Conservation (phyloP, 225 moss, liverwort and hornwort species). For the Thuidium tamariscinum region DNA sequence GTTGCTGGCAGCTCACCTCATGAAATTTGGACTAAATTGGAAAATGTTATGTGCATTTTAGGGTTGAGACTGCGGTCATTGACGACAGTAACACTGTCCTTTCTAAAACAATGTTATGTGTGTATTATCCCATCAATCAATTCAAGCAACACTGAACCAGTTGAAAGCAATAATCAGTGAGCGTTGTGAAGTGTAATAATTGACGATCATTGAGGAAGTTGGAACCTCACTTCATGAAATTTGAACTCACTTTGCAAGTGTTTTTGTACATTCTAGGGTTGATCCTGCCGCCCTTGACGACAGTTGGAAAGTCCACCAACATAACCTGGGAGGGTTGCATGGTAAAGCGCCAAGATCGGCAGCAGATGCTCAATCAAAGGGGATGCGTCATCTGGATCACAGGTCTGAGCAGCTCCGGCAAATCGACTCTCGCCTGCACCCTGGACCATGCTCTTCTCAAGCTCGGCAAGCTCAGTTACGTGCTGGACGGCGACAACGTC, state of each 20-base stretch:
- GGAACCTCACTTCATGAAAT: too few species aligned
- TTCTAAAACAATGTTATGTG: background rate
- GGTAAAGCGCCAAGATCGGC: conserved; percentile 37
- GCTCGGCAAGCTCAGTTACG: conserved; percentile 46
- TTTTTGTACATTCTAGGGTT: conserved; percentile 3
- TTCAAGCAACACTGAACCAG: too few species aligned
- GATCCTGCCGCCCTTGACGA: conserved; percentile 24
- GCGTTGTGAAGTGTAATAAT: background rate
- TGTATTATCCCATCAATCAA: background rate
- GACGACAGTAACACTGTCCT: background rate
- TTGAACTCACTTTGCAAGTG: background rate
- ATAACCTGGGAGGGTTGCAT: conserved; percentile 48
- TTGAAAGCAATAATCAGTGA: background rate
- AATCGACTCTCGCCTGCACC: conserved; percentile 55
- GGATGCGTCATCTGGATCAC: conserved; percentile 72
- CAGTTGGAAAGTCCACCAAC: conserved; percentile 50
- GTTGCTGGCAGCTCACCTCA: background rate
- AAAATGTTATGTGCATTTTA: background rate
- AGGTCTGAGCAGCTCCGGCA: conserved; percentile 58
- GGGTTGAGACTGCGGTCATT: background rate
- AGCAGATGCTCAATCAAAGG: conserved; percentile 34
- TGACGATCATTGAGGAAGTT: background rate
- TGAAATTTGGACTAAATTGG: background rate
- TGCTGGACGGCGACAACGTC: conserved; percentile 62
- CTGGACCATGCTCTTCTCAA: conserved; percentile 42